Base-by-base conservation (phyloP, 352 stramenopile genomes). In the Pythium guiyangense region DNA sequence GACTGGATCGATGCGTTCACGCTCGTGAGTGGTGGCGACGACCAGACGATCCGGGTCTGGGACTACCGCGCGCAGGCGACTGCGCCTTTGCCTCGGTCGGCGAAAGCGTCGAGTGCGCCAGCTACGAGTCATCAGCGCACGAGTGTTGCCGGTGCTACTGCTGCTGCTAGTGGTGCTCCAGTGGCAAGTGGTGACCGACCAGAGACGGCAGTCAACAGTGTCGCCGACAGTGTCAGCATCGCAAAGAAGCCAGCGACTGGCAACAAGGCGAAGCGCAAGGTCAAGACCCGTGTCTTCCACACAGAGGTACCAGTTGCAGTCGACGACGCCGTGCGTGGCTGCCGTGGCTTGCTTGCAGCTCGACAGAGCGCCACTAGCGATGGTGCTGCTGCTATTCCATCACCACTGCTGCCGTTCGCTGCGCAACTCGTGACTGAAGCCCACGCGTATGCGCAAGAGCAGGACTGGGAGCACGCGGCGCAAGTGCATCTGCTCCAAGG, bases 1-100 rank as follows among this genome's bases (percentile, higher is more conserved):
- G 69, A 71, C 9, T 93, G 84, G 79, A 52, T 90, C 10, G 63
- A 66, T 10, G n/a, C 57, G 3, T 67, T 64, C 12, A 59, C 62
- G 0, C 54, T 93, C 1, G 68, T 73, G n/a, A 89, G 74, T 29
- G 77, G 75, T 20, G 77, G 79, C 26, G 80, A 91, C 22, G 80
- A 90, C 45, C 84, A 93, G 62, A 80, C 77, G 4, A 66, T 86
- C 25, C 78, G 80, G 5, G 15, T 86, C 12, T 93, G 83, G 83
- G 60, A 78, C 29, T 77, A 73, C n/a, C 66, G 52, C 52, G 44
- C 68, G 0, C 73, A 81, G 22, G 42, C 54, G 12, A 50, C 63
- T 1, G 20, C 43, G 50, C 11, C 40, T 3, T 22, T 8, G 9
- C 12, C 8, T 2, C 18, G 8, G 22, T 15, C 10, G 4, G 9